phyloP scores from a whole-genome alignment of 1,284 basidiomycete species.

The Cryptococcus sp. region DNA sequence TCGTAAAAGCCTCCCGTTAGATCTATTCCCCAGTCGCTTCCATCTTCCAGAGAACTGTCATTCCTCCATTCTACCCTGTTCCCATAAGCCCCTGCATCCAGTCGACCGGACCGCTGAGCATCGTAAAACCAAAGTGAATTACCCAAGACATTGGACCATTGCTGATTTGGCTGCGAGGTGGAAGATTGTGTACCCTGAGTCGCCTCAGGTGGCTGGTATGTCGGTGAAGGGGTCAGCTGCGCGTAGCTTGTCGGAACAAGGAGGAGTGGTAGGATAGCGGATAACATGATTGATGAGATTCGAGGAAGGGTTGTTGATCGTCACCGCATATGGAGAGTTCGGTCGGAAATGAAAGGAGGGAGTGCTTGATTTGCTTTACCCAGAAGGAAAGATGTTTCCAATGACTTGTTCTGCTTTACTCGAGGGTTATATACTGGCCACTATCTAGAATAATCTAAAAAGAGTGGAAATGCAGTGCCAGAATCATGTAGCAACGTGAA shows the following conservation, averaged over 20 bases:
- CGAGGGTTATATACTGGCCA: no score
- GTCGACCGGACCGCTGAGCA: slow-evolving; percentile 74
- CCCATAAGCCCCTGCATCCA: slow-evolving; percentile 54
- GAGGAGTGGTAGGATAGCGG: no score
- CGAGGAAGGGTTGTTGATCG: no score
- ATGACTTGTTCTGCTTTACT: no score
- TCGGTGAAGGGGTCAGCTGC: slow-evolving; percentile 36
- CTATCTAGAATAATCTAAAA: no score
- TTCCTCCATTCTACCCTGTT: slow-evolving; percentile 86
- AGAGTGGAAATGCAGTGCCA: no score
- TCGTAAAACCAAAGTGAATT: slow-evolving; percentile 85
- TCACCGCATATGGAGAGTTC: no score
- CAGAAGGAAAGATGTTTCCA: no score
- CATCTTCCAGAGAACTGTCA: slow-evolving; percentile 70
- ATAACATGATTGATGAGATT: no score
- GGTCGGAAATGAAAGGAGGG: no score
- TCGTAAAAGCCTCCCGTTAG: slow-evolving; percentile 85
- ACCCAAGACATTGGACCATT: slow-evolving; percentile 76
- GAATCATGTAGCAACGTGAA: no score
- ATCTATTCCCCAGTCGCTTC: slow-evolving; percentile 67
- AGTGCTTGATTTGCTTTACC: no score
- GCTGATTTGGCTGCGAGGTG: slow-evolving; percentile 58
- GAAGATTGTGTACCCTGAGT: slow-evolving; percentile 56
- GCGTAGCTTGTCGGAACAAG: slow-evolving; percentile 4
- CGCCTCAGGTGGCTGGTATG: slow-evolving; percentile 54